phyloP scores from a whole-genome alignment of 345 rosid genomes.

The Citrus australasica region DNA sequence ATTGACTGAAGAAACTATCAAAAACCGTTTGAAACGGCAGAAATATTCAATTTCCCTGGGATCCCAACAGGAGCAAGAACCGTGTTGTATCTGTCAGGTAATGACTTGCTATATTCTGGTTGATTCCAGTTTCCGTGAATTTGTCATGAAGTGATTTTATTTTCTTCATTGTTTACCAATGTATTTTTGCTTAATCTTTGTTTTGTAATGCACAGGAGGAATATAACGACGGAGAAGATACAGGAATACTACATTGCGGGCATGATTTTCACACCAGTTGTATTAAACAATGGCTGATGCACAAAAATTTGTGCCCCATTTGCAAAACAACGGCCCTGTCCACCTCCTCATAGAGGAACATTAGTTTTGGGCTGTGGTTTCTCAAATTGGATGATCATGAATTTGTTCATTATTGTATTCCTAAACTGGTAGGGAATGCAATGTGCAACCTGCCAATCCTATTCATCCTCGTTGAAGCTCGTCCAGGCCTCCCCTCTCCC shows the following conservation, averaged over 20 bases:
- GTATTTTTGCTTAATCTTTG: conserved; percentile 1
- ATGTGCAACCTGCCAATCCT: neutral
- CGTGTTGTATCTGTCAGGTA: conserved; percentile 93
- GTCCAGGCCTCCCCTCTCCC: neutral
- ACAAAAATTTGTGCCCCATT: conserved; percentile 82
- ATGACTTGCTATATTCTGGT: neutral
- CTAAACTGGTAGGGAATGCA: conserved; percentile 9
- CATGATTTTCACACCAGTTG: conserved; percentile 73
- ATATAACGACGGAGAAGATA: conserved; percentile 53
- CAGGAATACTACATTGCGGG: conserved; percentile 73
- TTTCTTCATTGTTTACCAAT: neutral
- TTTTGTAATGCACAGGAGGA: conserved; percentile 61
- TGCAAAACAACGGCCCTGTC: conserved; percentile 73
- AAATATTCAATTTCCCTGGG: conserved; percentile 25
- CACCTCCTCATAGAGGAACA: conserved; percentile 33
- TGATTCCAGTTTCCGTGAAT: conserved; percentile 4
- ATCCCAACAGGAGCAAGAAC: conserved; percentile 54
- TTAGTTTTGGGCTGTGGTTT: conserved; percentile 6
- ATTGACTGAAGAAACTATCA: conserved; percentile 64
- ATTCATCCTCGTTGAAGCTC: conserved; percentile 3
- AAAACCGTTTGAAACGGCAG: conserved; percentile 39
- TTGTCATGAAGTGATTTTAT: conserved; percentile 29
- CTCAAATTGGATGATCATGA: conserved; percentile 3
- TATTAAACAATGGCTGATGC: conserved; percentile 76
- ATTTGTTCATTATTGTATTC: conserved; percentile 8